A percentile compares a stretch with the other conserved stretches of the same genome.
Evolutionary conservation across 1,284 basidiomycete species (phyloP).

Genomic region (Pseudozyma pruni): DNA sequence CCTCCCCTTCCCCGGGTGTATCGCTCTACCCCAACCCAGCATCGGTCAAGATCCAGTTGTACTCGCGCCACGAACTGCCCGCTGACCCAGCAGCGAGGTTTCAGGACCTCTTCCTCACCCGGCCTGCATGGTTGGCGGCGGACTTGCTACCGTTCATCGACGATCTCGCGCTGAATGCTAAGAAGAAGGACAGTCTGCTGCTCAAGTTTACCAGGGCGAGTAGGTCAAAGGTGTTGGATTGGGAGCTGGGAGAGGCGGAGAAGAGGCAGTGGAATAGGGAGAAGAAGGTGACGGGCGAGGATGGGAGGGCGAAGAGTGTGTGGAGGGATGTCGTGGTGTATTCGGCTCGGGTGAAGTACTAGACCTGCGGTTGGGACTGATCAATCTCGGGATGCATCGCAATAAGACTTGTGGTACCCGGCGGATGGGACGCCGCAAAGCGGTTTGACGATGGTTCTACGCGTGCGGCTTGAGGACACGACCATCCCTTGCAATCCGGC

Average conservation of each 20-base stretch:
- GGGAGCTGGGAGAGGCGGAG: slow-evolving; percentile 32
- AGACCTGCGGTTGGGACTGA: neutral
- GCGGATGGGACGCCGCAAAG: too few relatives aligned
- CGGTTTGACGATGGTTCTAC: too few relatives aligned
- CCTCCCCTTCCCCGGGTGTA: slow-evolving; percentile 37
- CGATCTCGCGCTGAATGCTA: slow-evolving; percentile 43
- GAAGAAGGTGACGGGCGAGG: slow-evolving; percentile 22
- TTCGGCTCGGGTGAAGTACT: slow-evolving; percentile 52
- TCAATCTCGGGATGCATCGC: neutral
- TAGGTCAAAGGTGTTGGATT: slow-evolving; percentile 43
- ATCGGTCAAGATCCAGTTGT: slow-evolving; percentile 53
- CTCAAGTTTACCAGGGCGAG: slow-evolving; percentile 54
- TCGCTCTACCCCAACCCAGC: slow-evolving; percentile 17
- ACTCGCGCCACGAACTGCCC: slow-evolving; percentile 58
- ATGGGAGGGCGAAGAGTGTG: slow-evolving; percentile 21
- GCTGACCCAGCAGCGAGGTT: slow-evolving; percentile 61
- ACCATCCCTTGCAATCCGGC: too few relatives aligned
- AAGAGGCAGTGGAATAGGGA: slow-evolving; percentile 37
- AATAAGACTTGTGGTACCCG: too few relatives aligned
- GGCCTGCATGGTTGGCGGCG: slow-evolving; percentile 58
- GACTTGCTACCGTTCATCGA: slow-evolving; percentile 68
- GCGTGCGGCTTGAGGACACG: too few relatives aligned
- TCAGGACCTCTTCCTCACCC: slow-evolving; percentile 61
- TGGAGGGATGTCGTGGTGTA: slow-evolving; percentile 48
- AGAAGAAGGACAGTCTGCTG: slow-evolving; percentile 52